Evolutionary conservation across 2,329 filamentous ascomycete genomes (phyloP).

Genomic region (Talaromyces sp.): DNA sequence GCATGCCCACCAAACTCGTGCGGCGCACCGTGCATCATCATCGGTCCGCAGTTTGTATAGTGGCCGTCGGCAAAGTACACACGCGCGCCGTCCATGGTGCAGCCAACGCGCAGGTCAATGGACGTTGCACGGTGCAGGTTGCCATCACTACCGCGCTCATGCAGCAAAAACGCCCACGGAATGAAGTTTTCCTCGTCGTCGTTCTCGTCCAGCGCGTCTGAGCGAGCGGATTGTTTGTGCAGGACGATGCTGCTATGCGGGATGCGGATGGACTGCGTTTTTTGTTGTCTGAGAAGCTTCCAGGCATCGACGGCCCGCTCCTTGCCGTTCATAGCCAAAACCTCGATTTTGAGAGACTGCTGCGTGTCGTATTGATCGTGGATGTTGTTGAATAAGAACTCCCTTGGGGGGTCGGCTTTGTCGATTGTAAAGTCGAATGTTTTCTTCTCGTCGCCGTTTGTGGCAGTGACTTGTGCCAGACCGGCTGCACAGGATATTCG

Average conservation of each 20-base stretch:
- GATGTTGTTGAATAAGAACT: background rate
- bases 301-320: constrained; percentile 16
- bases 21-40: constrained; percentile 1
- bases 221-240: constrained; percentile 26
- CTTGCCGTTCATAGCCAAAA: constrained; percentile 40
- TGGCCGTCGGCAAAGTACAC: constrained; percentile 43
- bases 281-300: constrained; percentile 31
- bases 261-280: constrained; percentile 32
- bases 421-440: background rate
- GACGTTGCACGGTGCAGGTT: constrained; percentile 25
- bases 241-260: constrained; percentile 35
- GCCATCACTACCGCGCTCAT: constrained; percentile 23
- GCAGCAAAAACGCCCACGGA: constrained; percentile 15
- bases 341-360: constrained; percentile 25
- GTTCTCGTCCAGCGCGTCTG: background rate
- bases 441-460: constrained; percentile 15
- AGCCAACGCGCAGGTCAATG: constrained; percentile 44
- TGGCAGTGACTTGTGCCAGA: background rate
- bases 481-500: background rate
- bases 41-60: constrained; percentile 39
- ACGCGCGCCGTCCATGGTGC: constrained; percentile 41
- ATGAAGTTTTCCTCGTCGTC: constrained; percentile 15
- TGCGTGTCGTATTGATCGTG: constrained; percentile 20
- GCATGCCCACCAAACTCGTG: constrained; percentile 25
- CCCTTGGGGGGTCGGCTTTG: background rate